phyloP scores from a whole-genome alignment of 2,329 filamentous ascomycete species.

The Penicillium sp. region DNA sequence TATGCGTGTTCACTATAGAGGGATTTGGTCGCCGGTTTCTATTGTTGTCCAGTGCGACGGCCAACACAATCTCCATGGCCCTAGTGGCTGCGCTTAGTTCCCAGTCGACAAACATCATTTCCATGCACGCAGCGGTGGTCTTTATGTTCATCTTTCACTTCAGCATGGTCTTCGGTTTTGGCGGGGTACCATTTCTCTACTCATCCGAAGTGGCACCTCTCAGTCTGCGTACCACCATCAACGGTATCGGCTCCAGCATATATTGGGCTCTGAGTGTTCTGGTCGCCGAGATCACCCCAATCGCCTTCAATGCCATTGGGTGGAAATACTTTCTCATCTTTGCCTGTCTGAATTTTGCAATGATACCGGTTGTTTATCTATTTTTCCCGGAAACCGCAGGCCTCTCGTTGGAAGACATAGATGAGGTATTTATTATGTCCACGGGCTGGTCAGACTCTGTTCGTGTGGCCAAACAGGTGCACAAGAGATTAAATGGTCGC shows the following conservation, averaged over 20 bases:
- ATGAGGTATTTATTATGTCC: slow-evolving; percentile 16
- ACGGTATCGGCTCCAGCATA: slow-evolving; percentile 46
- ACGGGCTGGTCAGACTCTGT: background rate
- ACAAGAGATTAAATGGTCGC: background rate
- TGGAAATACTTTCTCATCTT: slow-evolving; percentile 42
- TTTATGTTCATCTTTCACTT: slow-evolving; percentile 55
- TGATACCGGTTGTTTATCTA: slow-evolving; percentile 30
- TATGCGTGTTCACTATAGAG: slow-evolving; percentile 15
- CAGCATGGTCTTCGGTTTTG: slow-evolving; percentile 53
- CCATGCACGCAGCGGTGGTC: slow-evolving; percentile 36
- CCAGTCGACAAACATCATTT: slow-evolving; percentile 7
- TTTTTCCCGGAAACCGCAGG: slow-evolving; percentile 36
- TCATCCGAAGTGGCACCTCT: slow-evolving; percentile 49
- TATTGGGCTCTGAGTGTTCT: slow-evolving; percentile 36
- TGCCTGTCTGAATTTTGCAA: slow-evolving; percentile 32
- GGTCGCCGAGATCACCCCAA: slow-evolving; percentile 31
- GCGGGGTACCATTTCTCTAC: slow-evolving; percentile 54
- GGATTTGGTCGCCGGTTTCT: slow-evolving; percentile 11
- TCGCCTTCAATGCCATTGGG: slow-evolving; percentile 39
- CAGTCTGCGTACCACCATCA: slow-evolving; percentile 42
- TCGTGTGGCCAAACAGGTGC: background rate
- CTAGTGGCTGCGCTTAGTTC: slow-evolving; percentile 13
- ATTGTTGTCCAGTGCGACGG: slow-evolving; percentile 7
- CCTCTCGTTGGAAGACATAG: slow-evolving; percentile 33
- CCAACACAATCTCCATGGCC: slow-evolving; percentile 10